These are phyloP conservation scores for Bruguiera gymnorhiza DNA, from an alignment of 345 rosid species.

Conservation along the genomic window DNA sequence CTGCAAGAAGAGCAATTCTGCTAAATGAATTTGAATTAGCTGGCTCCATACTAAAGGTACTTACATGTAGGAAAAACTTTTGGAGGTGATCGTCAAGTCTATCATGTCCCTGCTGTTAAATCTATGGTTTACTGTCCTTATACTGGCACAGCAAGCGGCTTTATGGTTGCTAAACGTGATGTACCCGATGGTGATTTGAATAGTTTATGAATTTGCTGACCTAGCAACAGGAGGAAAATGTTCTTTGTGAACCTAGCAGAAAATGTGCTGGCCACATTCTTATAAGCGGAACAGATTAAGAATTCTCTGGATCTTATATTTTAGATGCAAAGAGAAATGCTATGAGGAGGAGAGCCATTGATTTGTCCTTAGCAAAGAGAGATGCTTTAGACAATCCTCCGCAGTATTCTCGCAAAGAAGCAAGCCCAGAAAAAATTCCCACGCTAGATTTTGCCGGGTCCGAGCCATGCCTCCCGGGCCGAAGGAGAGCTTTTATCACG, in stretches of 20 bases:
- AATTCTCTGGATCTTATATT: conserved; percentile 52
- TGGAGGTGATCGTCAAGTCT: conserved; percentile 42
- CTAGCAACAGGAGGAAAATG: conserved; percentile 43
- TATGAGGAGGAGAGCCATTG: conserved; percentile 45
- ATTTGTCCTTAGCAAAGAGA: conserved; percentile 48
- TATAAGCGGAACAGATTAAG: conserved; percentile 47
- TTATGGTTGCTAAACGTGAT: conserved; percentile 44
- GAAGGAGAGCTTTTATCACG: conserved; percentile 47
- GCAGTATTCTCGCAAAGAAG: conserved; percentile 43
- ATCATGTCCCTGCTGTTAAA: conserved; percentile 55
- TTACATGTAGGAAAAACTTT: conserved; percentile 41
- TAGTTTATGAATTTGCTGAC: conserved; percentile 37
- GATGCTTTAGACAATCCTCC: conserved; percentile 41
- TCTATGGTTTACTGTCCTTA: conserved; percentile 65
- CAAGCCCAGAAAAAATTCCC: conserved; percentile 48
- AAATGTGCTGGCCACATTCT: conserved; percentile 29
- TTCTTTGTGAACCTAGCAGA: conserved; percentile 32
- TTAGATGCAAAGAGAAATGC: conserved; percentile 37
- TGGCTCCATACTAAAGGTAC: conserved; percentile 49
- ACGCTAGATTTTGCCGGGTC: conserved; percentile 40
- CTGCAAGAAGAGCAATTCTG: conserved; percentile 56
- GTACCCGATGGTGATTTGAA: conserved; percentile 27
- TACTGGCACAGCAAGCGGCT: conserved; percentile 42
- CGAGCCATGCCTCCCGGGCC: conserved; percentile 52
- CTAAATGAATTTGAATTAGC: conserved; percentile 45